Evolutionary conservation across 2,329 filamentous ascomycete genomes (phyloP).

Genomic region (Lachnellula cervina): DNA sequence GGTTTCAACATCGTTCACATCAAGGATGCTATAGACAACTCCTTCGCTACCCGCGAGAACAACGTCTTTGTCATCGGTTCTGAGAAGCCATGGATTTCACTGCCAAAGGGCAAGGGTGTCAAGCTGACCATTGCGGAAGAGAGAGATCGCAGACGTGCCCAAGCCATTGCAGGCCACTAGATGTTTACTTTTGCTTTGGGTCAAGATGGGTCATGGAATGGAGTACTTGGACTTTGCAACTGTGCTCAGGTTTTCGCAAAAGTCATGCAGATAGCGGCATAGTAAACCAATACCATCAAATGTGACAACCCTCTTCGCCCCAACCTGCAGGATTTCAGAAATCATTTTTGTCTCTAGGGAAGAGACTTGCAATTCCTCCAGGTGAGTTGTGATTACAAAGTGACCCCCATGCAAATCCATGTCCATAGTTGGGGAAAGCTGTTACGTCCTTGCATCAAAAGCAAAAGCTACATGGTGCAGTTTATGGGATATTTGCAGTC

Average conservation of each 20-base stretch:
- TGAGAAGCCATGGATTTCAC: constrained; percentile 98
- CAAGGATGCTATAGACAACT: constrained; percentile 99
- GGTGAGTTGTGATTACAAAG: not conserved
- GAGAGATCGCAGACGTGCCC: constrained; percentile 91
- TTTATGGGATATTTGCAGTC: constrained; percentile 10
- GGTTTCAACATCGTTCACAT: constrained; percentile 99
- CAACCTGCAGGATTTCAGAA: not conserved
- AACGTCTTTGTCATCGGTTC: constrained; percentile 99
- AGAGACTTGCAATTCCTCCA: not conserved
- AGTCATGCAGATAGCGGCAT: constrained; percentile 27
- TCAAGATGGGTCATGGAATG: constrained; percentile 26
- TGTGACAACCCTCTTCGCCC: constrained; percentile 20
- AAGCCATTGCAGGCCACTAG: constrained; percentile 32
- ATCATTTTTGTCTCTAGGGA: not conserved
- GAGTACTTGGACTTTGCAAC: constrained; percentile 28
- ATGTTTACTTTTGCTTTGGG: constrained; percentile 25
- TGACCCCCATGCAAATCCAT: constrained; percentile 16
- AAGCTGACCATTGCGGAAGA: constrained; percentile 99
- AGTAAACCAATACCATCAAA: constrained; percentile 30
- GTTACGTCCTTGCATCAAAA: constrained; percentile 8
- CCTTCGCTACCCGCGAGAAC: constrained; percentile 97
- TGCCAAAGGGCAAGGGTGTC: constrained; percentile 99
- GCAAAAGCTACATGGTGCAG: constrained; percentile 5
- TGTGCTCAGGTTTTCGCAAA: constrained; percentile 23
- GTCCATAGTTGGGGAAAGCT: not conserved